Base-by-base conservation (phyloP, 176 grass and related monocot species). In the Tillandsia leiboldiana region DNA sequence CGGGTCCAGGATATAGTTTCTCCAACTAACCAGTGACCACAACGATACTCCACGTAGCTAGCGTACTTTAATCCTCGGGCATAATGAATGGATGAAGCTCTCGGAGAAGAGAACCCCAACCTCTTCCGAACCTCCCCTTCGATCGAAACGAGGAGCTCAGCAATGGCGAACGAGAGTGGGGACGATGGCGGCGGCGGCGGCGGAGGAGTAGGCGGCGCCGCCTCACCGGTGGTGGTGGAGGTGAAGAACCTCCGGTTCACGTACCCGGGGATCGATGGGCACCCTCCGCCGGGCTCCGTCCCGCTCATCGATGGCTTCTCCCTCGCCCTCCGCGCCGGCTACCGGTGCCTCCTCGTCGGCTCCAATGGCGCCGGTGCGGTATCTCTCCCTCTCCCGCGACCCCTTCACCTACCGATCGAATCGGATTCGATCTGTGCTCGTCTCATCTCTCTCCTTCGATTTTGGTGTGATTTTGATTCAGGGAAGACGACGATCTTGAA, bases 401-500 rank as follows among this genome's bases (percentile, higher is more conserved):
- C n/a, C 13, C 15, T 61, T 61, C 15, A 8, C 17, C 7, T 2
- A 18, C 56, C 8, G 56, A 23, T 61, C 56, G n/a, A 20, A 23
- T 61, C 10, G n/a, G 56, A 61, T 22, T 61, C 33, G 56, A 61
- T 23, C 22, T n/a, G 56, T 23, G 15, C 26, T 67, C 52, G 5
- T 3, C 10, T 42, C 26, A 23, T 27, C 24, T 63, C 12, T 52
- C 29, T 26, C 62, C 10, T 61, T 51, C 0, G 10, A 2, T 48
- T 51, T 18, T 24, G 56, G 15, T 64, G 56, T 81, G 26, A 47
- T 15, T 65, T 79, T 72, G 66, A 22, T 63, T 50, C 62, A 99
- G 94, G 94, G 12, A 99, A 99, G 77, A 93, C 89, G 78, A 92
- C 93, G 72, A 87, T 99, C 63, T 76, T 99, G 68, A 99, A 99